Evolutionary conservation across 306 rosid species (phyloP).

Genomic region (Fragaria ananassa): DNA sequence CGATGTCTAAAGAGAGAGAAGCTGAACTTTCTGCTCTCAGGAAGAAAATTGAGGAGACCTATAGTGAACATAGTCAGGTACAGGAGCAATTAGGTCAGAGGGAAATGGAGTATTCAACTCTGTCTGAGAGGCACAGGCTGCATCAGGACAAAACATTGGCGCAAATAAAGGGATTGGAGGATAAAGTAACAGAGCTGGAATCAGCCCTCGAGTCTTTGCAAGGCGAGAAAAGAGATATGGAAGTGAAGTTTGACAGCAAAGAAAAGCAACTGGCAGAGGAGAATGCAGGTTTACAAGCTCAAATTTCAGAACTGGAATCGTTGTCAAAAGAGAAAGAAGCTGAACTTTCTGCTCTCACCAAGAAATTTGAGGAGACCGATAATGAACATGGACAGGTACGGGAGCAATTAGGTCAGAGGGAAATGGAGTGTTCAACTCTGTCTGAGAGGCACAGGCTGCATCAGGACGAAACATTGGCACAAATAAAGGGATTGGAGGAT

Average conservation of each 20-base stretch:
- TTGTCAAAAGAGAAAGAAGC: constrained; percentile 48
- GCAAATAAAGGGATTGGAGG: constrained; percentile 40
- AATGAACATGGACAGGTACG: constrained; percentile 38
- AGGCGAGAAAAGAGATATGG: constrained; percentile 45
- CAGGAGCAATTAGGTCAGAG: constrained; percentile 55
- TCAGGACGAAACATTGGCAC: constrained; percentile 6
- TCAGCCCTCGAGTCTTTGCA: constrained; percentile 46
- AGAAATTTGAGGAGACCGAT: constrained; percentile 35
- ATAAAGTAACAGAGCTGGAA: constrained; percentile 36
- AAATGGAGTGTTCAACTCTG: constrained; percentile 48
- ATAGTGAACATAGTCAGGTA: constrained; percentile 36
- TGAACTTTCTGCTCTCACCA: constrained; percentile 41
- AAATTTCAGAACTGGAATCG: constrained; percentile 47
- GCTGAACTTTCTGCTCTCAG: constrained; percentile 39
- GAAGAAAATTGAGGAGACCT: constrained; percentile 41
- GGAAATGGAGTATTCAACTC: constrained; percentile 48
- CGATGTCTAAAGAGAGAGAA: constrained; percentile 46
- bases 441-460: constrained; percentile 47
- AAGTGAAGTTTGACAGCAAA: constrained; percentile 42
- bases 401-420: constrained; percentile 51
- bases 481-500: constrained; percentile 15
- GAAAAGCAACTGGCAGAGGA: constrained; percentile 44
- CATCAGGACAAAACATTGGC: constrained; percentile 41
- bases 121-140: constrained; percentile 52
- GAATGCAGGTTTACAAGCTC: constrained; percentile 43